Evolutionary conservation across 2,329 filamentous ascomycete genomes (phyloP).

Genomic region (Dothideomycetes sp.): DNA sequence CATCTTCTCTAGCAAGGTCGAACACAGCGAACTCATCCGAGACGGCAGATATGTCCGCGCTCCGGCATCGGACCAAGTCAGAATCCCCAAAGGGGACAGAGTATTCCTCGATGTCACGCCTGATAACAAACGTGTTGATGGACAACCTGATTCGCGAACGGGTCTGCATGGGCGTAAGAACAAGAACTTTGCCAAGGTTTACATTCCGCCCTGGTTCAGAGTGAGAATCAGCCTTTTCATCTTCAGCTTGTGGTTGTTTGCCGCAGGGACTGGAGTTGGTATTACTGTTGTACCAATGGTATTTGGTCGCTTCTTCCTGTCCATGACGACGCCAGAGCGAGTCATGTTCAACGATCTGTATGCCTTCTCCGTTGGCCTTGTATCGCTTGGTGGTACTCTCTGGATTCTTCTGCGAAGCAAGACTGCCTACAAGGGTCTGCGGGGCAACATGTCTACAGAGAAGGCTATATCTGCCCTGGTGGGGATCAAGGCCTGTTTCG

Average conservation of each 20-base stretch:
- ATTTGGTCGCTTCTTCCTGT: slow-evolving; percentile 71
- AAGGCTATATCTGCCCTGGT: slow-evolving; percentile 15
- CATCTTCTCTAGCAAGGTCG: slow-evolving; percentile 6
- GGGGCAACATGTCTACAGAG: slow-evolving; percentile 11
- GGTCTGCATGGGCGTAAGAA: slow-evolving; percentile 23
- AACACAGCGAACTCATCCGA: slow-evolving; percentile 41
- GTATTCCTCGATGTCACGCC: slow-evolving; percentile 73
- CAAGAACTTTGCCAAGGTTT: slow-evolving; percentile 43
- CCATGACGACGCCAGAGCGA: slow-evolving; percentile 56
- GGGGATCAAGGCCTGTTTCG: slow-evolving; percentile 13
- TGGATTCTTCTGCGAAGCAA: slow-evolving; percentile 38
- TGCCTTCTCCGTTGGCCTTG: slow-evolving; percentile 84
- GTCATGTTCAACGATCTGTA: slow-evolving; percentile 88
- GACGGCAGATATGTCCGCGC: slow-evolving; percentile 80
- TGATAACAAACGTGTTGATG: slow-evolving; percentile 54
- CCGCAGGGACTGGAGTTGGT: slow-evolving; percentile 73
- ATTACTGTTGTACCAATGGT: slow-evolving; percentile 79
- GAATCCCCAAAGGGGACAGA: slow-evolving; percentile 70
- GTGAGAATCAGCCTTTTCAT: slow-evolving; percentile 76
- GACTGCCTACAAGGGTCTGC: slow-evolving; percentile 7
- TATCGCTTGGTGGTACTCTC: slow-evolving; percentile 57
- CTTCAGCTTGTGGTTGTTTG: slow-evolving; percentile 84
- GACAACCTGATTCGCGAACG: slow-evolving; percentile 25
- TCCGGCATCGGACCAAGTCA: slow-evolving; percentile 90
- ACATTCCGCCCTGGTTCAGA: slow-evolving; percentile 77